Conservation (phyloP, 805 yeast genomes). For the Zygoascus flipseniorum region DNA sequence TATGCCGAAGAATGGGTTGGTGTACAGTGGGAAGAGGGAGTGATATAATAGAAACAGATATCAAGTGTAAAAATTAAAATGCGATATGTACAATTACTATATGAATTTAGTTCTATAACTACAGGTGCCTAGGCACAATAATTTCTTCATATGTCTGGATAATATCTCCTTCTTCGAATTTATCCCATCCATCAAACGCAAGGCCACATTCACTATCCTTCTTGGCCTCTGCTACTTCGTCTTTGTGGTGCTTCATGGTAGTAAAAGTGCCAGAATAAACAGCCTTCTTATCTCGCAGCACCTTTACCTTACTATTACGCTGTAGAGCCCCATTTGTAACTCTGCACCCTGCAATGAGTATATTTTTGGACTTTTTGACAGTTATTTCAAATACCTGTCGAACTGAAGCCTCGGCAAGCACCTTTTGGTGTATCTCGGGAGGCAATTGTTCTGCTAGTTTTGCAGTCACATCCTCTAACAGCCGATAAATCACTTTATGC, state of each 20-base stretch:
- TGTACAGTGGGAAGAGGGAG: slow-evolving; percentile 68
- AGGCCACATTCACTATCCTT: slow-evolving; percentile 92
- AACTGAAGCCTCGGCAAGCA: slow-evolving; percentile 57
- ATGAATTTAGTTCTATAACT: slow-evolving; percentile 4
- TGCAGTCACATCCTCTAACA: slow-evolving; percentile 74
- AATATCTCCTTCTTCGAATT: slow-evolving; percentile 65
- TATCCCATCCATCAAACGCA: slow-evolving; percentile 56
- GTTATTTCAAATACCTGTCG: slow-evolving; percentile 67
- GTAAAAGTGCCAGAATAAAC: slow-evolving; percentile 52
- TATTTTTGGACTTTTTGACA: slow-evolving; percentile 39
- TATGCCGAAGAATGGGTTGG: slow-evolving; percentile 75
- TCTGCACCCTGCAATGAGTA: slow-evolving; percentile 81
- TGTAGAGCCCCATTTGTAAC: slow-evolving; percentile 61
- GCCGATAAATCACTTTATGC: slow-evolving; percentile 76
- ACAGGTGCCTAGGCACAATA: slow-evolving; percentile 42
- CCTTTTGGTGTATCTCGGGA: slow-evolving; percentile 59
- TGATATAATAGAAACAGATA: background rate
- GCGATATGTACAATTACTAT: background rate
- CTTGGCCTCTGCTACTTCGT: slow-evolving; percentile 64
- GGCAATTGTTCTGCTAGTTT: slow-evolving; percentile 51
- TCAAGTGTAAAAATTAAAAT: background rate
- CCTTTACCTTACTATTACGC: slow-evolving; percentile 49
- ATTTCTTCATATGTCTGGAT: slow-evolving; percentile 67
- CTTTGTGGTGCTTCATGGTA: slow-evolving; percentile 73
- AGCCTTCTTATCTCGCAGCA: slow-evolving; percentile 43